Base-by-base conservation (phyloP, 805 yeast genomes). In the Candida mattraensis region DNA sequence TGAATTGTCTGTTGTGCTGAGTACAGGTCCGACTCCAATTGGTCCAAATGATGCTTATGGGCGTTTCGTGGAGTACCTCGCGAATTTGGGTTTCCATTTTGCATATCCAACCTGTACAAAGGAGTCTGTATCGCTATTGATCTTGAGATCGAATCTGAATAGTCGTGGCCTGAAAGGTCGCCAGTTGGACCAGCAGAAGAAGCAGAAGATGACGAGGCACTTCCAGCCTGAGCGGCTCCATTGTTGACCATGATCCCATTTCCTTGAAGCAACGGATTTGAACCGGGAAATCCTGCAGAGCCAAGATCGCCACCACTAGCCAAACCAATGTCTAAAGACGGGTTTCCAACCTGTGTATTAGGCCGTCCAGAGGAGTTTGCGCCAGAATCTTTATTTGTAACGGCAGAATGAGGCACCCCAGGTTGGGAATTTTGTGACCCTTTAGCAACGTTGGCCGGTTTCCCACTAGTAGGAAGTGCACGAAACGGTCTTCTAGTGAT, bases 401-500 rank as follows among this genome's bases (percentile, higher is more conserved):
- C 32, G 35, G 29, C 32, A 7, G 30, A 33, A 9, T 23, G 32
- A 19, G 23, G 23, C 28, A 18, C 28, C 40, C 22, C 11, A 20
- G 18, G 30, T 26, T 32, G 26, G 20, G 26, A 25, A 6, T 18
- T 30, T 16, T n/a, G n/a, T n/a, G n/a, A n/a, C n/a, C n/a, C n/a
- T n/a, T n/a, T 15, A 4, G 23, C 13, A n/a, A 16, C 21, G 6
- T 31, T 34, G 27, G 21, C 8, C 24, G 28, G 38, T 19, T 16
- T 31, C 3, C 12, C 17, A 8, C 26, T 35, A n/a, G 15, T n/a
- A 9, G 42, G 21, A 7, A 13, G 28, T 5, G 42, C 21, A 3
- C 33, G 38, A 36, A 56, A 57, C 7, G 63, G 61, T 24, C 61
- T 40, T 30, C 63, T 41, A 5, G 58, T 47, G 10, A 50, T 51